These are phyloP conservation scores for Cucurbitaria berberidis DNA, from an alignment of 2,329 filamentous ascomycete species.

Conservation along the genomic window DNA sequence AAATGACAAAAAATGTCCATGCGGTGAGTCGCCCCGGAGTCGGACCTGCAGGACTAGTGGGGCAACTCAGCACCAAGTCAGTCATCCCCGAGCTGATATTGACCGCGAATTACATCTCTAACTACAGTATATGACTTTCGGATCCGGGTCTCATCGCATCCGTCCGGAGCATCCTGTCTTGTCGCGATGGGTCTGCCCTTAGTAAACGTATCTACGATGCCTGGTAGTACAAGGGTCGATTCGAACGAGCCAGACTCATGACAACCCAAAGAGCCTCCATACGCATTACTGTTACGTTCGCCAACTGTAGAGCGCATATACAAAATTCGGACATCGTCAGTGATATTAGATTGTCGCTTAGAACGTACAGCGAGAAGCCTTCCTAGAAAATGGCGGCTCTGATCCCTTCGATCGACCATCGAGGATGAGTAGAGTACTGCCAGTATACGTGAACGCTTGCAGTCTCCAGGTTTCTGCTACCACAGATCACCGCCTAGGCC, in stretches of 20 bases:
- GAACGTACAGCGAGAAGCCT: neutral
- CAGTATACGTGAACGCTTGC: neutral
- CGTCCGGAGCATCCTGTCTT: neutral
- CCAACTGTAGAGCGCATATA: too few species aligned
- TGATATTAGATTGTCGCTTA: neutral
- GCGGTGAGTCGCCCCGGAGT: slow-evolving; percentile 12
- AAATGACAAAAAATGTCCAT: slow-evolving; percentile 9
- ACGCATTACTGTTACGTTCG: too few species aligned
- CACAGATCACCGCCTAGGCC: neutral
- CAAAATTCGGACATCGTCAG: neutral
- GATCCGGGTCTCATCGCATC: neutral
- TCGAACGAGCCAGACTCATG: neutral
- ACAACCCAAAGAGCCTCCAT: neutral
- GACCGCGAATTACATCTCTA: neutral
- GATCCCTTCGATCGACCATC: neutral
- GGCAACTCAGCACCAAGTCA: slow-evolving; percentile 11
- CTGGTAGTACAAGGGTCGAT: neutral
- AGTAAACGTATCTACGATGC: neutral
- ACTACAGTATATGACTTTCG: neutral
- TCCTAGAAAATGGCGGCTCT: neutral
- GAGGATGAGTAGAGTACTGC: neutral
- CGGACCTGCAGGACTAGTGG: slow-evolving; percentile 20
- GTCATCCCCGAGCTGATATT: slow-evolving; percentile 2
- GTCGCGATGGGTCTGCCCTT: neutral
- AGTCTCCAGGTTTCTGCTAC: neutral